Evolutionary conservation across 768 basidiomycete genomes (phyloP).

Genomic region (Asterophora parasitica): DNA sequence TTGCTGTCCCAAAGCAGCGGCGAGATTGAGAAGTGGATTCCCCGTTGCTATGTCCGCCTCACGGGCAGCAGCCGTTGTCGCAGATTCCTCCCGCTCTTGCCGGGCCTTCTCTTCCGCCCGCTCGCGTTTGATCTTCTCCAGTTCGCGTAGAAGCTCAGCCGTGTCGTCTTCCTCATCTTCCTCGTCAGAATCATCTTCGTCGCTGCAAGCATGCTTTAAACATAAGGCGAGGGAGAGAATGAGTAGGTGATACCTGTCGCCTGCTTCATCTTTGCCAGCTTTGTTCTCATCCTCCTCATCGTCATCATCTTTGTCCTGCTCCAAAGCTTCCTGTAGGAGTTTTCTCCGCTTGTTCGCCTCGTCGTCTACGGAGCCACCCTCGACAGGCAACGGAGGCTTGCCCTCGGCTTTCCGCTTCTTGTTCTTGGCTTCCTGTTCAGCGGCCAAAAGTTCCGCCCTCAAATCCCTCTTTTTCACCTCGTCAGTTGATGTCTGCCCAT

Average conservation of each 20-base stretch:
- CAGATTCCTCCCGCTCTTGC: slow-evolving; percentile 72
- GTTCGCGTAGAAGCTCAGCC: slow-evolving; percentile 87
- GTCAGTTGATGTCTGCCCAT: slow-evolving; percentile 77
- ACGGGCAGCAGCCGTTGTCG: slow-evolving; percentile 50
- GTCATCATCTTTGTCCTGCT: slow-evolving; percentile 87
- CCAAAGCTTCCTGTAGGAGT: slow-evolving; percentile 79
- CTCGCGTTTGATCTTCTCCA: slow-evolving; percentile 98
- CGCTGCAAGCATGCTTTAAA: slow-evolving; percentile 24
- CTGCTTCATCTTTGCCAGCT: slow-evolving; percentile 32
- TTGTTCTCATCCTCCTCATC: slow-evolving; percentile 51
- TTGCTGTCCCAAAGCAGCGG: slow-evolving; percentile 79
- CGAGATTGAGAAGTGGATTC: slow-evolving; percentile 88
- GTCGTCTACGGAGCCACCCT: slow-evolving; percentile 41
- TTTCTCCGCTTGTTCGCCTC: slow-evolving; percentile 82
- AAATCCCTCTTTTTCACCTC: slow-evolving; percentile 82
- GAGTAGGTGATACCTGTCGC: slow-evolving; percentile 35
- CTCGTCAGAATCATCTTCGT: slow-evolving; percentile 45
- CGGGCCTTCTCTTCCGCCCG: slow-evolving; percentile 89
- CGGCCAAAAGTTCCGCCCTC: slow-evolving; percentile 73
- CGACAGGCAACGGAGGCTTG: slow-evolving; percentile 43
- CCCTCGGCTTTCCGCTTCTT: slow-evolving; percentile 94
- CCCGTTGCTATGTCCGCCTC: slow-evolving; percentile 82
- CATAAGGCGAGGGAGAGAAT: not conserved
- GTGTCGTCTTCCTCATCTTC: slow-evolving; percentile 85
- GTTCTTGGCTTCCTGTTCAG: slow-evolving; percentile 83